A percentile compares a stretch with the other conserved stretches of the same genome.
phyloP scores from a whole-genome alignment of 2,329 filamentous ascomycete genomes.

The Colletotrichum higginsianum region DNA sequence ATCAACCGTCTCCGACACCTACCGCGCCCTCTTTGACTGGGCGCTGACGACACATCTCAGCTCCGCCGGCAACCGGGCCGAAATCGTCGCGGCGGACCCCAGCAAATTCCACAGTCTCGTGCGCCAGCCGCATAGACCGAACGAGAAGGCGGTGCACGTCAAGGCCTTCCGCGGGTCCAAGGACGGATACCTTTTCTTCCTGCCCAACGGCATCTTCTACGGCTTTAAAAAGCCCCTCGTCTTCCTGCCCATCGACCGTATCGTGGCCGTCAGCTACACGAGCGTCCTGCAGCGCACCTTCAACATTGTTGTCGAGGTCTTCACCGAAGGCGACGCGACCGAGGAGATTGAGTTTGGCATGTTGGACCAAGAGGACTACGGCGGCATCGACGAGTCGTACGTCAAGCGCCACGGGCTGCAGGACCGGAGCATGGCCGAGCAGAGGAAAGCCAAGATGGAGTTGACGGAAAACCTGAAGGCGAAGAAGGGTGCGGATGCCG shows the following conservation, averaged over 20 bases:
- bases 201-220: slow-evolving; percentile 78
- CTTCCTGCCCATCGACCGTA: slow-evolving; percentile 73
- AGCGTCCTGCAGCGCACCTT: slow-evolving; percentile 78
- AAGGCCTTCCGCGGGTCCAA: slow-evolving; percentile 78
- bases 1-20: slow-evolving; percentile 70
- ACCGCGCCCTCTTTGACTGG: slow-evolving; percentile 73
- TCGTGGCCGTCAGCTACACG: slow-evolving; percentile 76
- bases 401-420: slow-evolving; percentile 73
- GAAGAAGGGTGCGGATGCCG: slow-evolving; percentile 61
- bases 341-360: slow-evolving; percentile 78
- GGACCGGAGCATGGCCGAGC: slow-evolving; percentile 78
- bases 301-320: slow-evolving; percentile 76
- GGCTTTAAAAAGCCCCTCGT: slow-evolving; percentile 79
- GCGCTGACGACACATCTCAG: slow-evolving; percentile 68
- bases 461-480: slow-evolving; percentile 71
- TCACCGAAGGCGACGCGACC: slow-evolving; percentile 62
- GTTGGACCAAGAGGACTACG: slow-evolving; percentile 79
- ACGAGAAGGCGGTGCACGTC: slow-evolving; percentile 76
- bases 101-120: slow-evolving; percentile 71
- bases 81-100: slow-evolving; percentile 68
- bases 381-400: slow-evolving; percentile 74
- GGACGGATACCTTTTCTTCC: slow-evolving; percentile 78
- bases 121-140: slow-evolving; percentile 71
- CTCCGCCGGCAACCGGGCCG: slow-evolving; percentile 61
- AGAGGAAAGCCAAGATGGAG: slow-evolving; percentile 75